Evolutionary conservation across 2,329 filamentous ascomycete species (phyloP).

Genomic region (Colletotrichum sp.): DNA sequence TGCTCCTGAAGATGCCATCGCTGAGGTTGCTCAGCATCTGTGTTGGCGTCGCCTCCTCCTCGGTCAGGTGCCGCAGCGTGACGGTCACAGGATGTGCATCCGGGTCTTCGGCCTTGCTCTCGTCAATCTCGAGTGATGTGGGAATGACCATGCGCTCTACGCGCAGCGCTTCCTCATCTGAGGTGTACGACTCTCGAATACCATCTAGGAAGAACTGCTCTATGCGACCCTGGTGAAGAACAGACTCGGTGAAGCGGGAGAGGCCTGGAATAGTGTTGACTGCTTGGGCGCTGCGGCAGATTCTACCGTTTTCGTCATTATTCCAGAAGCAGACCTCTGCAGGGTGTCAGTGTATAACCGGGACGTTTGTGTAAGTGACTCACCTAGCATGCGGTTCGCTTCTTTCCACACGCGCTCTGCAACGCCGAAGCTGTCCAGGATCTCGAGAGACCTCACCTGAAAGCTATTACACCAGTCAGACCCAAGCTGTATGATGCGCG

Average conservation of each 20-base stretch:
- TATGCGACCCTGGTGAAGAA: slow-evolving; percentile 74
- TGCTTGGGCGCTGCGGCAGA: slow-evolving; percentile 64
- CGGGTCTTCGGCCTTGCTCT: slow-evolving; percentile 49
- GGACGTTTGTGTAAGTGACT: slow-evolving; percentile 14
- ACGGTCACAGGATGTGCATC: slow-evolving; percentile 66
- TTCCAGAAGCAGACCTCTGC: slow-evolving; percentile 53
- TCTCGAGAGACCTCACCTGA: slow-evolving; percentile 53
- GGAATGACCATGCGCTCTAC: slow-evolving; percentile 68
- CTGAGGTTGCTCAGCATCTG: slow-evolving; percentile 30
- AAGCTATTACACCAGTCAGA: neutral
- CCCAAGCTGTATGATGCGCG: neutral
- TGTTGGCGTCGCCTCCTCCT: slow-evolving; percentile 59
- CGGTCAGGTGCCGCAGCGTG: slow-evolving; percentile 59
- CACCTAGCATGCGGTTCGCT: slow-evolving; percentile 70
- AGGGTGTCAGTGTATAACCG: neutral
- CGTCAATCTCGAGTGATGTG: slow-evolving; percentile 57
- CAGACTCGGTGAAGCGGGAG: slow-evolving; percentile 67
- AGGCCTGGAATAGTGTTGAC: slow-evolving; percentile 66
- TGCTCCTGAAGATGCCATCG: slow-evolving; percentile 65
- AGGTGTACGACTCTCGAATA: slow-evolving; percentile 56
- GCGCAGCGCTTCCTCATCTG: slow-evolving; percentile 35
- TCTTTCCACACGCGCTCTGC: slow-evolving; percentile 68
- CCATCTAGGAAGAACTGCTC: slow-evolving; percentile 70
- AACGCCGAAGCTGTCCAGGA: slow-evolving; percentile 74
- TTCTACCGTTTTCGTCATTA: slow-evolving; percentile 59